Evolutionary conservation across 495 filamentous ascomycete species (phyloP), one percentile per base, ranked within the genome.

Genomic region (Bryoglossum gracile): DNA sequence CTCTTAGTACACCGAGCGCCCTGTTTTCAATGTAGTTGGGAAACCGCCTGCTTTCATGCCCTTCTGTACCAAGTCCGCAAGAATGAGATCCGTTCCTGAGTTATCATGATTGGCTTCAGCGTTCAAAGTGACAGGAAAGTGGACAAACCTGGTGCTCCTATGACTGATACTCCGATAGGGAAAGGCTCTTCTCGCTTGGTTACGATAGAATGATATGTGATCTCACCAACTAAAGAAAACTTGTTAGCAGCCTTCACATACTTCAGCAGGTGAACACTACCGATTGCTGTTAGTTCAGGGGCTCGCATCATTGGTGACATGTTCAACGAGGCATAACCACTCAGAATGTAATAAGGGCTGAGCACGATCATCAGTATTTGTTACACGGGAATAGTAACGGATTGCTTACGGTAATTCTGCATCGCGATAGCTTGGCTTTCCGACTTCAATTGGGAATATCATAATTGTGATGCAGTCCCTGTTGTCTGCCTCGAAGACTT

Each of bases 271-370:
- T 14, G 34, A 19, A 35, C 16, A 47, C 21, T 36, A 47, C 44
- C 44, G 10, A 21, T 5, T 35, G 30, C 30, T 3, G 44, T 47
- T 17, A 47, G 4, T 22, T 47, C 44, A 21, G 44, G 44, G 3
- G 44, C 44, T 35, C 44, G 25, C 44, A 47, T 47, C 44, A 47
- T 47, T 35, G 44, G 44, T 8, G 44, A 47, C 44, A 47, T 47
- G 30, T 47, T 47, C 44, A 47, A 47, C 28, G 44, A 6, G 17
- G 26, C 44, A 37, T 35, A 47, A 3, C 44, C 30, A 36, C 30
- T 37, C 28, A 47, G 37, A 2, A 47, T 5, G 9, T 14, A 3
- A 16, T 8, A 37, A 3, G 18, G 30, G 3, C 44, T 47, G 22
- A 37, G 10, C 9, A 17, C 17, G 3, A 4, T 9, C 13, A 14